Conservation (phyloP, 208 protist species). For the Leishmania mexicana region DNA sequence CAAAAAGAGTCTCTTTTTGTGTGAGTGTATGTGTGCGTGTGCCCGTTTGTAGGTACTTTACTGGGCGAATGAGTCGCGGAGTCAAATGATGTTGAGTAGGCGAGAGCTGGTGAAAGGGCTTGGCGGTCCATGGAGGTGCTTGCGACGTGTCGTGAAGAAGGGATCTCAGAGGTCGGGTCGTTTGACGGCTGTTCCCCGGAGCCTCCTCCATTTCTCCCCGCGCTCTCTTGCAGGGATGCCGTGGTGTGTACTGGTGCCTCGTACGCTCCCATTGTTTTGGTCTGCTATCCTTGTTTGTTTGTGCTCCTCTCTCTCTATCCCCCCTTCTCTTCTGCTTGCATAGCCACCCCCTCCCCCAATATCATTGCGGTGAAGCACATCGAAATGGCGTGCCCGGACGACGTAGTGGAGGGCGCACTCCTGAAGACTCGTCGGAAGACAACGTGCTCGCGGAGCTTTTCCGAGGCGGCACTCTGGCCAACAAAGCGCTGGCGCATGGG, state of each 20-base stretch:
- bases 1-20: background rate
- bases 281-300: background rate
- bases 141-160: background rate
- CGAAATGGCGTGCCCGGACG: background rate
- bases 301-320: background rate
- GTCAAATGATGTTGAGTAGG: background rate
- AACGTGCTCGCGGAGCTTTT: background rate
- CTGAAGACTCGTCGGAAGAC: background rate
- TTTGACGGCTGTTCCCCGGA: background rate
- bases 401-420: background rate
- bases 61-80: background rate
- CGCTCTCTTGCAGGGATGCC: background rate
- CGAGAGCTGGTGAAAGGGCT: background rate
- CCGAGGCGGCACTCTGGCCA: too few relatives aligned
- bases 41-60: constrained; percentile 2
- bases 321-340: background rate
- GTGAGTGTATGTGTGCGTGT: constrained; percentile 8
- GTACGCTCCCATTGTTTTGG: background rate
- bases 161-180: background rate
- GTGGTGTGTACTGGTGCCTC: background rate
- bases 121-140: background rate
- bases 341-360: background rate
- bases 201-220: background rate
- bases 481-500: too few relatives aligned
- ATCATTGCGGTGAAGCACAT: background rate